These are phyloP conservation scores for Truncatella angustata DNA, from an alignment of 2,329 filamentous ascomycete species.

Conservation along the genomic window DNA sequence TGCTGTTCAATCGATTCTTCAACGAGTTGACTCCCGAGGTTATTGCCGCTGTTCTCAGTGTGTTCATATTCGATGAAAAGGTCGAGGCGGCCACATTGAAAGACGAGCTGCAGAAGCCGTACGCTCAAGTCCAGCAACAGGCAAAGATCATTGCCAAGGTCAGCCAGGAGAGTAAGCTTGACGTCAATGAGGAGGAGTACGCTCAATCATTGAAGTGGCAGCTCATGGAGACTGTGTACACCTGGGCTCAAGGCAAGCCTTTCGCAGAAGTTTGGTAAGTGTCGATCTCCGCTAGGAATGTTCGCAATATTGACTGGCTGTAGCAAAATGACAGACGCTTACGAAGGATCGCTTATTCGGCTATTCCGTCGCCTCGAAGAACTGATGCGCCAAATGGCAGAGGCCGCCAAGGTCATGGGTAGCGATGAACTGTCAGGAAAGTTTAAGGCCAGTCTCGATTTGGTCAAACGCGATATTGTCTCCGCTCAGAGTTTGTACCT, in stretches of 20 bases:
- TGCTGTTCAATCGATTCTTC: constrained; percentile 97
- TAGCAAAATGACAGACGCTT: constrained; percentile 98
- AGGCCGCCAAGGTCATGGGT: constrained; percentile 97
- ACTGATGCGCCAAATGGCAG: constrained; percentile 88
- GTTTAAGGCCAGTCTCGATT: constrained; percentile 81
- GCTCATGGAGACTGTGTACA: constrained; percentile 93
- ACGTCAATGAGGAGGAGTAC: constrained; percentile 94
- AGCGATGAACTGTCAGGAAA: constrained; percentile 90
- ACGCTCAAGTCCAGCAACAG: constrained; percentile 81
- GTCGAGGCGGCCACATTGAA: constrained; percentile 73
- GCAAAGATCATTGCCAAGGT: constrained; percentile 89
- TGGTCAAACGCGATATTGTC: constrained; percentile 91
- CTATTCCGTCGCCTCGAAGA: constrained; percentile 95
- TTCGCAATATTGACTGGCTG: constrained; percentile 20
- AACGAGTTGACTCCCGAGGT: constrained; percentile 90
- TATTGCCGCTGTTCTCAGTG: constrained; percentile 81
- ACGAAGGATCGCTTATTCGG: constrained; percentile 93
- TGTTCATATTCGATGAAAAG: constrained; percentile 98
- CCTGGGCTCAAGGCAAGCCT: constrained; percentile 85
- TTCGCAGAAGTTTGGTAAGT: constrained; percentile 91
- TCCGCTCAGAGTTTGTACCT: constrained; percentile 92
- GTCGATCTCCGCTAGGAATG: background rate
- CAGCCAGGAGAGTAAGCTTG: constrained; percentile 88
- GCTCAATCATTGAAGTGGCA: constrained; percentile 86
- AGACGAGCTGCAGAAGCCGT: constrained; percentile 84